phyloP scores from a whole-genome alignment of 495 filamentous ascomycete genomes.

The Hyaloscypha variabilis region DNA sequence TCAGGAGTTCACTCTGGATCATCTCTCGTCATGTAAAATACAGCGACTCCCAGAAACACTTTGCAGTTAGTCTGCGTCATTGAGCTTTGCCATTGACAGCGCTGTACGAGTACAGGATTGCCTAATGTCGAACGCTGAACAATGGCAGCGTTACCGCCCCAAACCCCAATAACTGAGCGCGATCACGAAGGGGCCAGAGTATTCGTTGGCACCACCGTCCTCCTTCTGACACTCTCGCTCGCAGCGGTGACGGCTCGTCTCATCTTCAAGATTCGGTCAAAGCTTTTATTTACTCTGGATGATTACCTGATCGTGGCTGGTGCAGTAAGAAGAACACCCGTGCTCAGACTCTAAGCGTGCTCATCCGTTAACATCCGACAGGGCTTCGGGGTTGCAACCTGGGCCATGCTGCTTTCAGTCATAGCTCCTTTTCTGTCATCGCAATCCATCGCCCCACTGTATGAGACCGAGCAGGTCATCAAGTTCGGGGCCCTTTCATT shows the following conservation, averaged over 20 bases:
- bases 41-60: no score
- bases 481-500: conserved; percentile 32
- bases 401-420: neutral
- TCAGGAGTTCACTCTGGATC: no score
- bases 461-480: neutral
- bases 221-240: neutral
- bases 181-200: conserved; percentile 13
- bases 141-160: no score
- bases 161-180: conserved; percentile 12
- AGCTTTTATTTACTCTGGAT: conserved; percentile 1
- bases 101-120: no score
- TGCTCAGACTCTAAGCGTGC: no score
- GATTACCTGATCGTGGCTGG: conserved; percentile 7
- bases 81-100: no score
- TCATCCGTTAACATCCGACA: conserved; percentile 2
- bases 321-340: conserved; percentile 1
- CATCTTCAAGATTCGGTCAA: neutral
- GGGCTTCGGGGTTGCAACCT: neutral
- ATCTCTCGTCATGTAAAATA: no score
- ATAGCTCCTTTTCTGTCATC: conserved; percentile 6
- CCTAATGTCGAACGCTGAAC: no score
- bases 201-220: conserved; percentile 2
- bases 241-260: conserved; percentile 1
- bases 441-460: neutral
- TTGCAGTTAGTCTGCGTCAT: no score